phyloP scores from a whole-genome alignment of 2,329 filamentous ascomycete species.

The Penicillium psychrosexuale region DNA sequence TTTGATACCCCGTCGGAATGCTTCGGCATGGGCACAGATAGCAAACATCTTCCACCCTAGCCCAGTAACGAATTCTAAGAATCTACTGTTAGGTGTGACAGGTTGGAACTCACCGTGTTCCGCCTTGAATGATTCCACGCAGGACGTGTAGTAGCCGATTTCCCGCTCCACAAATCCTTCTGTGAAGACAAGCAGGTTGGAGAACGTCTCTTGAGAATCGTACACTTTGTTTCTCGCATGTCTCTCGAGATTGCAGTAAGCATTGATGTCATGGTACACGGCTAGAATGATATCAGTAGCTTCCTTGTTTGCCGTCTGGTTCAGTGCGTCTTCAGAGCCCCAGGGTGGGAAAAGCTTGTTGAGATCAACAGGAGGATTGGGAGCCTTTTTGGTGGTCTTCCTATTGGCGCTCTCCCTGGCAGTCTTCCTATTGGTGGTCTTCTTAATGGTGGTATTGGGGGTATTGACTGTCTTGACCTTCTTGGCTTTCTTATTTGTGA shows the following conservation, averaged over 20 bases:
- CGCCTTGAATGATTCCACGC: neutral
- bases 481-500: neutral
- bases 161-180: neutral
- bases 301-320: neutral
- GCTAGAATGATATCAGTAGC: neutral
- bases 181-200: neutral
- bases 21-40: constrained; percentile 27
- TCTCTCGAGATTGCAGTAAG: neutral
- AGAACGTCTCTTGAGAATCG: neutral
- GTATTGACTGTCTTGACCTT: neutral
- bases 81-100: neutral
- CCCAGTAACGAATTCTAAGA: constrained; percentile 7
- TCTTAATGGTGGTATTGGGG: neutral
- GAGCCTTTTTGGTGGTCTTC: neutral
- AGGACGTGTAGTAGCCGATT: neutral
- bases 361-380: neutral
- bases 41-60: constrained; percentile 27
- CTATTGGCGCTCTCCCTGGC: neutral
- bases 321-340: neutral
- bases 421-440: neutral
- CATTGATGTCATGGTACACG: constrained; percentile 4
- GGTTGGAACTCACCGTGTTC: constrained; percentile 1
- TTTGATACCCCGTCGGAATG: constrained; percentile 19
- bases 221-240: neutral
- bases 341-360: neutral